phyloP scores from a whole-genome alignment of 1,284 basidiomycete species.

The Austroboletus niveus region DNA sequence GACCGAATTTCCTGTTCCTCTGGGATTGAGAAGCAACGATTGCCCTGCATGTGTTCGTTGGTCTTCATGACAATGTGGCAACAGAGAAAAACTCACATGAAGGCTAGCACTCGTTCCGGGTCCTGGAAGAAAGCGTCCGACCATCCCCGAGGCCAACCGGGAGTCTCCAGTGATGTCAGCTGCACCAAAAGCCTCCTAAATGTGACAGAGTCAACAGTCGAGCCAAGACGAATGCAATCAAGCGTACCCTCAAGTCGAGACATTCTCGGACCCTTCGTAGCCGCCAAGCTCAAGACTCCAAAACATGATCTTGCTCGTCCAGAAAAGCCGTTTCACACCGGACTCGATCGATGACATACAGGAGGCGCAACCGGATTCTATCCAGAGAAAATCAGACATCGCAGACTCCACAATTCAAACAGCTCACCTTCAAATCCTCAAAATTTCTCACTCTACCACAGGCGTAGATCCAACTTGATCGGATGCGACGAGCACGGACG shows the following conservation, averaged over 20 bases:
- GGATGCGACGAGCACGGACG: not conserved
- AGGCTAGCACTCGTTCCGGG: not conserved
- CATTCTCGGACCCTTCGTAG: constrained; percentile 3
- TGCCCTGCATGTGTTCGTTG: not conserved
- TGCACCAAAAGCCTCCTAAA: not conserved
- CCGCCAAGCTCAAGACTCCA: not conserved
- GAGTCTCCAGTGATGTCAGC: not conserved
- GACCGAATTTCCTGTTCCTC: not conserved
- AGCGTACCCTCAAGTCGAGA: constrained; percentile 3
- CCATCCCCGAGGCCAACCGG: too few species aligned
- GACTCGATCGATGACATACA: constrained; percentile 2
- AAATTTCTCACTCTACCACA: not conserved
- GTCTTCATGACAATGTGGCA: not conserved
- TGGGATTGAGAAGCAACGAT: not conserved
- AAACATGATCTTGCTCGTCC: not conserved
- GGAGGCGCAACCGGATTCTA: constrained; percentile 3
- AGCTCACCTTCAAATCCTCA: constrained; percentile 1
- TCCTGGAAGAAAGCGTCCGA: not conserved
- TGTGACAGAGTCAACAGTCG: too few species aligned
- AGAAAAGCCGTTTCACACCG: not conserved
- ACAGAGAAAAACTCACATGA: not conserved
- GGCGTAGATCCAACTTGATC: not conserved
- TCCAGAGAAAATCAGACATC: not conserved
- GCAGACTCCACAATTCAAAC: too few species aligned
- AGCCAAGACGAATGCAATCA: not conserved